Evolutionary conservation across 345 rosid species (phyloP), one percentile per base, ranked within the genome.

Genomic region (Fremontodendron californicum): DNA sequence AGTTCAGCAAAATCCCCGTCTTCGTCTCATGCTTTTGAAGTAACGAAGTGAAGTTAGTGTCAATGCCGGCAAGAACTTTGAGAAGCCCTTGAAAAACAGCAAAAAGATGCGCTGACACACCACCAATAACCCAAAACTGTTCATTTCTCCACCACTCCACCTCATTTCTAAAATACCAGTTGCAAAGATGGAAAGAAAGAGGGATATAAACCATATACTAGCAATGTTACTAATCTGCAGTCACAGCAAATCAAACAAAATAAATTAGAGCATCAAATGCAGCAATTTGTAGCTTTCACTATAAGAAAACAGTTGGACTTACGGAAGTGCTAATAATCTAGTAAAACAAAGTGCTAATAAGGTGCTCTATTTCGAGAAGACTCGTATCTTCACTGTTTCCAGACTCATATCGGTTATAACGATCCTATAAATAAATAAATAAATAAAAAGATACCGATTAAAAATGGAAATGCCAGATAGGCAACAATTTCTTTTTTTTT

Each of bases 131-230:
- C 98, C 98, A 94, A 82, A 94, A 94, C 79, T 94, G 97, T 68
- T 94, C 97, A 49, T 94, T 94, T 81, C 98, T 92, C 98, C 98
- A 94, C 98, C 98, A 57, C 98, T 91, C 98, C 98, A 94, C 78
- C 97, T 88, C 97, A 92, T 94, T 81, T 94, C 98, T 2, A 94
- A 82, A 29, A 94, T 91, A 83, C 98, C 97, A 12, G 98, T 94
- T 0, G 96, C 98, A 37, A 92, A 91, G 83, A 94, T 94, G 76
- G 98, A 94, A 77, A 94, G 91, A 82, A 94, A 94, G 85, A 94
- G 96, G 16, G 97, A 88, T 71, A 94, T 88, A 76, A 94, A 91
- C 94, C 94, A 91, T 83, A 94, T 91, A 79, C 97, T 91, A 43
- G 97, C 98, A 43, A 92, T 29, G 89, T 92, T 94, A 75, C 98